Conservation (phyloP, 2,329 filamentous ascomycete genomes). For the Ophiocordyceps camponoti-floridani region DNA sequence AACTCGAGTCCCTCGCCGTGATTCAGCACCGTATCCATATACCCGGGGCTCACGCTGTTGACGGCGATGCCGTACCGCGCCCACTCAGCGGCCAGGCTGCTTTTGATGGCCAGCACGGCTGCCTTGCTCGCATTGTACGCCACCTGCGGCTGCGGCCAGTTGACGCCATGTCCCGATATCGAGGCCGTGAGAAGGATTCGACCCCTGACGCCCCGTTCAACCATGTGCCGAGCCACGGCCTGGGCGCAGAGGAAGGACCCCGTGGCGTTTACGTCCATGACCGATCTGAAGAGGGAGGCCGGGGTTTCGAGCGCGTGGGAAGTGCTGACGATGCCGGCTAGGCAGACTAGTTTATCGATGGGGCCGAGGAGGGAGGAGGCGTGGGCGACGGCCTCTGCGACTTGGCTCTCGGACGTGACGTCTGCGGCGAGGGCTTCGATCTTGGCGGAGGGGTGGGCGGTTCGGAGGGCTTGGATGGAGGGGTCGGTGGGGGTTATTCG, state of each 20-base stretch:
- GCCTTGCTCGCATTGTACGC: conserved; percentile 60
- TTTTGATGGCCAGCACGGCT: conserved; percentile 43
- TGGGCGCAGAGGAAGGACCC: conserved; percentile 55
- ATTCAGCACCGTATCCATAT: conserved; percentile 63
- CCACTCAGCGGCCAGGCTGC: conserved; percentile 56
- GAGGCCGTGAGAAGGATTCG: conserved; percentile 49
- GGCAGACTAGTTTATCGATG: conserved; percentile 8
- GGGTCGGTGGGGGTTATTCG: conserved; percentile 19
- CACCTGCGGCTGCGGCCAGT: conserved; percentile 54
- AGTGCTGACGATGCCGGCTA: conserved; percentile 47
- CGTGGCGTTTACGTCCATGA: conserved; percentile 55
- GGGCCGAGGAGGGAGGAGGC: conserved; percentile 4
- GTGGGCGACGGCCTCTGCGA: conserved; percentile 3
- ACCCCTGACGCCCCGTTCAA: conserved; percentile 29
- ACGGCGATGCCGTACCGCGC: conserved; percentile 50
- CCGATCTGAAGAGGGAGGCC: conserved; percentile 33
- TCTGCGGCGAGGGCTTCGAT: conserved; percentile 4
- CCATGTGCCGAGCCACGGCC: conserved; percentile 38
- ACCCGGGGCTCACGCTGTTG: conserved; percentile 54
- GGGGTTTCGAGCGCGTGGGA: conserved; percentile 33
- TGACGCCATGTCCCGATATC: conserved; percentile 50
- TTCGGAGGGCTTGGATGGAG: conserved; percentile 1
- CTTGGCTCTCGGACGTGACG: conserved; percentile 6
- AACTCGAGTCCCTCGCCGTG: conserved; percentile 39
- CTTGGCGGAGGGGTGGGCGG: conserved; percentile 6